Conservation (phyloP, 2,329 filamentous ascomycete species). For the Pseudogymnoascus verrucosus region DNA sequence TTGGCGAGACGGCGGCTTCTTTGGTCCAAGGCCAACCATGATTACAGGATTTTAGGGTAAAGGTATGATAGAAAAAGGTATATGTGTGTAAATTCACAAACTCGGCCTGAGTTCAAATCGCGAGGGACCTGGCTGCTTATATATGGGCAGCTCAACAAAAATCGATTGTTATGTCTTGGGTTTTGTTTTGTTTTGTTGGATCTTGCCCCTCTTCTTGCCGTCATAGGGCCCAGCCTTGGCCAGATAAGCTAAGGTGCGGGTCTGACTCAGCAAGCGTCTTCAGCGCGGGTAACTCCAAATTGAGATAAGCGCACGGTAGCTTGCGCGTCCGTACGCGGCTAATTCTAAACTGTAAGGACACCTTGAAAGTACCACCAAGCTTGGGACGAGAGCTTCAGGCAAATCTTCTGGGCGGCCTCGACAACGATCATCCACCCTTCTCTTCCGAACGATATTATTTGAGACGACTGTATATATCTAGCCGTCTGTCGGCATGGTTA, state of each 20-base stretch:
- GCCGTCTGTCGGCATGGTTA: slow-evolving; percentile 14
- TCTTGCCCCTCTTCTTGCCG: slow-evolving; percentile 5
- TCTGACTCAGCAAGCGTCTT: slow-evolving; percentile 2
- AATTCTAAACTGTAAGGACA: slow-evolving; percentile 10
- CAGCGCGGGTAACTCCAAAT: background rate
- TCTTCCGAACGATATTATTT: background rate
- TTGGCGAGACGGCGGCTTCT: slow-evolving; percentile 61
- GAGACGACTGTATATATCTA: slow-evolving; percentile 6
- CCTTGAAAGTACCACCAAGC: slow-evolving; percentile 10
- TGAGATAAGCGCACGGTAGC: slow-evolving; percentile 4
- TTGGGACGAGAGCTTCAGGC: slow-evolving; percentile 7
- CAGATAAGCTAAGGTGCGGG: slow-evolving; percentile 6
- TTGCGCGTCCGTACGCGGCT: slow-evolving; percentile 3
- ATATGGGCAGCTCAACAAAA: slow-evolving; percentile 7
- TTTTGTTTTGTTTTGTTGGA: slow-evolving; percentile 7
- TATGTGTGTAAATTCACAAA: background rate
- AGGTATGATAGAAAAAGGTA: background rate
- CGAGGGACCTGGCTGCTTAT: background rate
- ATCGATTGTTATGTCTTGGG: slow-evolving; percentile 1
- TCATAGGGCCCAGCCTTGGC: slow-evolving; percentile 5
- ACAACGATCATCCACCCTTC: slow-evolving; percentile 5
- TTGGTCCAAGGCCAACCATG: slow-evolving; percentile 59
- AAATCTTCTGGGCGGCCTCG: slow-evolving; percentile 5
- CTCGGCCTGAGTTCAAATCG: background rate
- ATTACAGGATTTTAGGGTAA: slow-evolving; percentile 18